Evolutionary conservation across 306 rosid genomes (phyloP), one percentile per base, ranked within the genome.

Genomic region (Glycyrrhiza uralensis): DNA sequence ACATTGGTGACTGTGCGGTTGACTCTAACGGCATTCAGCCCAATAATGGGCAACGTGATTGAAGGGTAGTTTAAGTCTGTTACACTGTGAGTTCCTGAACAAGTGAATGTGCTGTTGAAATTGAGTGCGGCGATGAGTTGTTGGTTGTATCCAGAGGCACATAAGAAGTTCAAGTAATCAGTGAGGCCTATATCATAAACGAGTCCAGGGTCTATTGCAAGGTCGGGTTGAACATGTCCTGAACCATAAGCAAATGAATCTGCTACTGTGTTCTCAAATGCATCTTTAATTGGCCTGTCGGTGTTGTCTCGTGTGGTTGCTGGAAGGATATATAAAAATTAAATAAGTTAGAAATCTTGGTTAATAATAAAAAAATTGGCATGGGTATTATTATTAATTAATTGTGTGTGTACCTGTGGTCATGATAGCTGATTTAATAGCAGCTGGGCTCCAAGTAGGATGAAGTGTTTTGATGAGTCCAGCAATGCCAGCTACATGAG

Each of bases 21-120:
- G 47, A 85, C 28, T 1, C 57, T 83, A 22, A 79, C 72, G 0
- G 55, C 17, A 2, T 26, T 4, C 29, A 3, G 32, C 0, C 32
- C 32, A 19, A 83, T 75, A 71, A 72, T 29, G 0, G 84, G 81
- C 29, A 89, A 71, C n/a, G 79, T 52, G 70, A 89, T 82, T 18
- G 92, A 80, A 45, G 96, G 96, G 81, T 89, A 83, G 76, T 89
- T 89, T 17, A 89, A 71, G 61, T 87, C 82, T 1, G 18, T 39
- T 3, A 81, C 13, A 2, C 55, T 87, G 63, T 33, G 78, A 14
- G 82, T 47, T 23, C 24, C 35, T 8, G 69, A 47, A 49, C 92
- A 89, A 2, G 2, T 36, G 47, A 50, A 72, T 13, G 49, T 18
- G 2, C 49, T 35, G 0, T 71, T 33, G 2, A 50, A 68, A 55